These are phyloP conservation scores for Penicillium hesseltinei DNA, from an alignment of 2,329 filamentous ascomycete genomes.

Conservation along the genomic window DNA sequence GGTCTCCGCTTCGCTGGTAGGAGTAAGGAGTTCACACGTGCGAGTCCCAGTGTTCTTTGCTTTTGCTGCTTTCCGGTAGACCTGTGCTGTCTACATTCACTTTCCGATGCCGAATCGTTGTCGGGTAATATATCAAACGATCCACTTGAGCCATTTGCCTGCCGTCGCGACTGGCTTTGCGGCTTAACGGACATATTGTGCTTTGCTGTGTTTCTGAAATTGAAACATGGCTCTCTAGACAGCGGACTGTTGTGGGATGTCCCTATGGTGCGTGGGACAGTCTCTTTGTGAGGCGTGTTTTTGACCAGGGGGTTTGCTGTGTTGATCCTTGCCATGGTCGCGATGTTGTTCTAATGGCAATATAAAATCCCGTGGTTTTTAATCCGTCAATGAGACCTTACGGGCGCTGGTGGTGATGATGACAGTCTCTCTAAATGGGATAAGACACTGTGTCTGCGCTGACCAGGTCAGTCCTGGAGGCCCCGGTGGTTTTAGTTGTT, in stretches of 20 bases:
- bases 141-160: constrained; percentile 17
- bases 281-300: background rate
- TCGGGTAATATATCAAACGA: constrained; percentile 36
- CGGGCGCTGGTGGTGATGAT: background rate
- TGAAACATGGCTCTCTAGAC: constrained; percentile 7
- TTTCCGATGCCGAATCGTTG: constrained; percentile 20
- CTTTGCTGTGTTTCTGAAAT: background rate
- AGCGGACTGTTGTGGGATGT: background rate
- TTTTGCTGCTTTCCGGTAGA: constrained; percentile 22
- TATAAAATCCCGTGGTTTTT: background rate
- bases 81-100: constrained; percentile 10
- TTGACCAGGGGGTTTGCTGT: constrained; percentile 18
- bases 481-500: background rate
- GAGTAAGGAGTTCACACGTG: constrained; percentile 37
- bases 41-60: constrained; percentile 29
- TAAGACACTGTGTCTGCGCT: background rate
- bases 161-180: constrained; percentile 18
- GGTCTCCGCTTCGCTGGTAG: constrained; percentile 28
- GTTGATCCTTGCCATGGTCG: constrained; percentile 31
- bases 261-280: background rate
- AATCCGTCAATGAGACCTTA: background rate
- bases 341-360: background rate
- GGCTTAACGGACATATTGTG: background rate
- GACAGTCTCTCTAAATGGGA: no score
- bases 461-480: background rate